Evolutionary conservation across 2,329 filamentous ascomycete species (phyloP).

Genomic region (Botrytis pseudocinerea): DNA sequence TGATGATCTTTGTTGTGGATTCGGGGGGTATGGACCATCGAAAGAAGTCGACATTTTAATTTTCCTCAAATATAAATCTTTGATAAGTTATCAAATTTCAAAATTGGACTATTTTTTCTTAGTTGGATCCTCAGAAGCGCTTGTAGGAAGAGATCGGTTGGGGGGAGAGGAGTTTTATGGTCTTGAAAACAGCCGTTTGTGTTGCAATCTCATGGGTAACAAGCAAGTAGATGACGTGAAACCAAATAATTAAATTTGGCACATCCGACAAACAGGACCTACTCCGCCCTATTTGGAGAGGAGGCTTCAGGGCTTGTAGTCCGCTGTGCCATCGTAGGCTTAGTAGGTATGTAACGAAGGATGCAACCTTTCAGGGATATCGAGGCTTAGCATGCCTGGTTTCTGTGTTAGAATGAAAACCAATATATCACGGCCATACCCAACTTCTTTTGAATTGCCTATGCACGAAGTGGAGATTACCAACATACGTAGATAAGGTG

Average conservation of each 20-base stretch:
- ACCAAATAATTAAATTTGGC: constrained; percentile 1
- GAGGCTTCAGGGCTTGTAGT: constrained; percentile 17
- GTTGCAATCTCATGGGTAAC: neutral
- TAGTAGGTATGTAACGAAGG: constrained; percentile 17
- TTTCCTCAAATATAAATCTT: neutral
- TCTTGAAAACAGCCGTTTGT: constrained; percentile 5
- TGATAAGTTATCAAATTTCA: neutral
- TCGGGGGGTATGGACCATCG: constrained; percentile 23
- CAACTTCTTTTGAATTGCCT: neutral
- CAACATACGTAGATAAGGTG: constrained; percentile 5
- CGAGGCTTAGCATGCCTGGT: constrained; percentile 21
- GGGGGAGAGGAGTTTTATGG: constrained; percentile 9
- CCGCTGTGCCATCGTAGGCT: constrained; percentile 22
- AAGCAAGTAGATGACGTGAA: constrained; percentile 16
- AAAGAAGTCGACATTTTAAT: constrained; percentile 14
- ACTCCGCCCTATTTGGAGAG: constrained; percentile 21
- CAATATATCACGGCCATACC: neutral
- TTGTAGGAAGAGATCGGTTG: neutral
- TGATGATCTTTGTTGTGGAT: constrained; percentile 4
- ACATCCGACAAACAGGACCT: constrained; percentile 13
- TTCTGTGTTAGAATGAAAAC: neutral
- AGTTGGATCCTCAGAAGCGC: neutral
- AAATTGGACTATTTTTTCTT: neutral
- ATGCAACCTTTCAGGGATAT: constrained; percentile 15
- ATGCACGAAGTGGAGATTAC: constrained; percentile 18